Base-by-base conservation (phyloP, 345 rosid species). In the Eucalyptus sp. region DNA sequence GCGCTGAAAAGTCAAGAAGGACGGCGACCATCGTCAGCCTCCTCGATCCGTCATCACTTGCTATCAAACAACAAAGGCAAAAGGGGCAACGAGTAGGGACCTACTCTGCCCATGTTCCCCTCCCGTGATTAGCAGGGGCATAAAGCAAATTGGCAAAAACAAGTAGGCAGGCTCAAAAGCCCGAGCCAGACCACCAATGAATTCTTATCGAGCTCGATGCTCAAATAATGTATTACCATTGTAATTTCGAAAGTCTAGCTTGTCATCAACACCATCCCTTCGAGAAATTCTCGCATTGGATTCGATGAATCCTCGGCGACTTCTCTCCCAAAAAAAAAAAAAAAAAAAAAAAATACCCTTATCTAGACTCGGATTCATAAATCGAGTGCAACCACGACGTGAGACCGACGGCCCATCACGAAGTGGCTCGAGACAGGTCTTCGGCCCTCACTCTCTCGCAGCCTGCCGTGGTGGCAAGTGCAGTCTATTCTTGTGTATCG, bases 271-370 rank as follows among this genome's bases (percentile, higher is more conserved):
- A 33, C 10, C 43, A 68, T 31, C 43, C 43, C 43, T 68, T 68
- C 24, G 18, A 33, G 44, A 33, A 33, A 33, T 68, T 33, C 13
- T 71, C 3, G 83, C 46, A 20, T 20, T 37, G 8, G 25, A 46
- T 9, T 12, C 1, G 4, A 9, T 71, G 22, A 20, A 71, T 71
- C 2, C 25, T 10, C 7, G 81, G 46, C 2, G 1, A 17, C 80
- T 33, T 17, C 25, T 33, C 44, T 33, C 7, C 4, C 3, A 8
- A 22, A 13, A 29, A 14, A 14, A n/a, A 14, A 13, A 29, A 14
- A 14, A n/a, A 14, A 14, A n/a, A 62, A 0, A 13, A 60, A 64
- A 3, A 14, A 14, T n/a, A 2, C 4, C 4, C 24, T 33, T 2
- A 18, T 17, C 80, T 33, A 17, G 13, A 68, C 7, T 71, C 6